Conservation (phyloP, 1,284 basidiomycete species). For the Rhodotorula glutinis region DNA sequence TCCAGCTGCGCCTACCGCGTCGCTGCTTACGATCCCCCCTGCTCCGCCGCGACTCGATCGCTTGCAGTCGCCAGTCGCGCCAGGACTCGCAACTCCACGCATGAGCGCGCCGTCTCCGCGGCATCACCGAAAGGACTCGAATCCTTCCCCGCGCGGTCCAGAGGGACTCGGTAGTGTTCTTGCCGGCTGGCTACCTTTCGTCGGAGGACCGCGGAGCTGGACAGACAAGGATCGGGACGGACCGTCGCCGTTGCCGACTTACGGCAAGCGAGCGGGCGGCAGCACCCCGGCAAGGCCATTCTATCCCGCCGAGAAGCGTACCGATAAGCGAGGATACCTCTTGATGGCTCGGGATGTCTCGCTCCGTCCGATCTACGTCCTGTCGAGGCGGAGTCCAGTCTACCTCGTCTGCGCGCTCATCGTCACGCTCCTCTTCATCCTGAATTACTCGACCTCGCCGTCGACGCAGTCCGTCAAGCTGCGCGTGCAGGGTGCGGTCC, state of each 20-base stretch:
- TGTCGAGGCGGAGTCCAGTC: slow-evolving; percentile 35
- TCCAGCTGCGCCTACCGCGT: too few relatives aligned
- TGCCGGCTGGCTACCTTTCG: background rate
- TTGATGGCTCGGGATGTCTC: slow-evolving; percentile 18
- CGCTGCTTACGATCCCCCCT: too few relatives aligned
- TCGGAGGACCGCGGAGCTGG: background rate
- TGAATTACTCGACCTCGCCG: slow-evolving; percentile 35
- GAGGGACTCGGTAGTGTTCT: background rate
- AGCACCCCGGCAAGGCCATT: slow-evolving; percentile 17
- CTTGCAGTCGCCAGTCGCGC: background rate
- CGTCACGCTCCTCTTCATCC: slow-evolving; percentile 29
- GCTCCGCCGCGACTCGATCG: background rate
- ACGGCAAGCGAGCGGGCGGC: slow-evolving; percentile 12
- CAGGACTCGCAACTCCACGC: background rate
- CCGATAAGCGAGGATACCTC: background rate
- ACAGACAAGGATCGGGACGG: background rate
- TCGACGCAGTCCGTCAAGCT: slow-evolving; percentile 32
- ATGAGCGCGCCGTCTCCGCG: background rate
- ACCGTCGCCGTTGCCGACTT: slow-evolving; percentile 19
- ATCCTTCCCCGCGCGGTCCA: background rate
- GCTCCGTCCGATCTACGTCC: slow-evolving; percentile 38
- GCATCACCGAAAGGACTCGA: slow-evolving; percentile 3
- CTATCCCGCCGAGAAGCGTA: slow-evolving; percentile 17
- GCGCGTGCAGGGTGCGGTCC: slow-evolving; percentile 36
- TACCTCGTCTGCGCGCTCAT: slow-evolving; percentile 26